Percentiles rank a stretch among this genome's conserved stretches.
phyloP scores from a whole-genome alignment of 2,329 filamentous ascomycete species.

The Rutstroemia sp. region DNA sequence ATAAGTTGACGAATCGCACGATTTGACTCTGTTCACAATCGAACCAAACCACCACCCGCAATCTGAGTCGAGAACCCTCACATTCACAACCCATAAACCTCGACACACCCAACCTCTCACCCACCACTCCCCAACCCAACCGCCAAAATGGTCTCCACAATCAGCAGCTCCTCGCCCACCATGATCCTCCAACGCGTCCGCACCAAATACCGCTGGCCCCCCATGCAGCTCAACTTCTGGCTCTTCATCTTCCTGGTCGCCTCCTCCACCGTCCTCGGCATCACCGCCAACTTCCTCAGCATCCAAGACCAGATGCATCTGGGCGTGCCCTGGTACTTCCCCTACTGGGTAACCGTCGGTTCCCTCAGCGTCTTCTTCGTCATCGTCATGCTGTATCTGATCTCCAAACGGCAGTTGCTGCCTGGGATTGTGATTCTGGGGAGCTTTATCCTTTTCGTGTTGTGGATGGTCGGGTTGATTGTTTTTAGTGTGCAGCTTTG shows the following conservation, averaged over 20 bases:
- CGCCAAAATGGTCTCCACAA: constrained; percentile 23
- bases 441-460: constrained; percentile 56
- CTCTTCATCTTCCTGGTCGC: constrained; percentile 58
- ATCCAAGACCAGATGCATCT: constrained; percentile 49
- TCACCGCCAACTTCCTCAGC: constrained; percentile 52
- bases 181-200: constrained; percentile 15
- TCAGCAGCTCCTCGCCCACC: constrained; percentile 17
- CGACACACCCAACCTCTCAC: not conserved
- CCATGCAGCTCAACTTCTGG: constrained; percentile 60
- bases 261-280: constrained; percentile 50
- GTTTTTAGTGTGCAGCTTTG: constrained; percentile 56
- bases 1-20: too few species aligned
- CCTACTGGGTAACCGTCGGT: constrained; percentile 55
- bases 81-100: too few species aligned
- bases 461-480: constrained; percentile 61
- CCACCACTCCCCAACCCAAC: not conserved
- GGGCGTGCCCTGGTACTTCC: constrained; percentile 58
- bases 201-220: constrained; percentile 56
- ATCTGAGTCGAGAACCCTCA: too few species aligned
- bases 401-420: constrained; percentile 52
- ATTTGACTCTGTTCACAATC: too few species aligned
- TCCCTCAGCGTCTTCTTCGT: constrained; percentile 60
- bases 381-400: constrained; percentile 53
- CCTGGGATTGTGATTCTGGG: constrained; percentile 60
- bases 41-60: too few species aligned